These are phyloP conservation scores for Aspergillus quadrilineatus DNA, from an alignment of 2,329 filamentous ascomycete genomes.

Conservation along the genomic window DNA sequence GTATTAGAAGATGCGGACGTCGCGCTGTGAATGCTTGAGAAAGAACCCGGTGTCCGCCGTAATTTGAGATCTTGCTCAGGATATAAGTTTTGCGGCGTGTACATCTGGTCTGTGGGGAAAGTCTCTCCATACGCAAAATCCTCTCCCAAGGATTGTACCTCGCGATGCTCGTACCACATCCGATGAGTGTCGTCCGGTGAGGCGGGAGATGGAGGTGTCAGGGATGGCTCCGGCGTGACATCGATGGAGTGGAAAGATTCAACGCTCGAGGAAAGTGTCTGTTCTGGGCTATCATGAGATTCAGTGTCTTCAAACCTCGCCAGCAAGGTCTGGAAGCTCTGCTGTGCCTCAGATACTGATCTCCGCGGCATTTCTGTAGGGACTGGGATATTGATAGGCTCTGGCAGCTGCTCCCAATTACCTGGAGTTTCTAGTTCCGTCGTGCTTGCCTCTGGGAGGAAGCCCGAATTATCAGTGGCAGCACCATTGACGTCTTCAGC, in stretches of 20 bases:
- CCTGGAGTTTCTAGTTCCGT: constrained; percentile 25
- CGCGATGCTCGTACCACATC: neutral
- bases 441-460: constrained; percentile 26
- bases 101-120: constrained; percentile 18
- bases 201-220: constrained; percentile 22
- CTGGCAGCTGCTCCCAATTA: constrained; percentile 17
- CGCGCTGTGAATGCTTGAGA: constrained; percentile 1
- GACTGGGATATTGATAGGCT: constrained; percentile 13
- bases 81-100: constrained; percentile 2
- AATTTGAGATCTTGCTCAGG: constrained; percentile 10
- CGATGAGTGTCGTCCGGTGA: constrained; percentile 10
- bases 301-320: constrained; percentile 39
- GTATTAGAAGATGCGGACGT: constrained; percentile 30
- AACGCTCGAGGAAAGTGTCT: constrained; percentile 36
- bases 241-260: constrained; percentile 47
- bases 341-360: constrained; percentile 30
- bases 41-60: constrained; percentile 2
- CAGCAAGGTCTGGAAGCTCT: constrained; percentile 38
- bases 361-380: constrained; percentile 17
- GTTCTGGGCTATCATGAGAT: constrained; percentile 27
- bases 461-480: constrained; percentile 32
- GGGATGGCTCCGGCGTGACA: constrained; percentile 20
- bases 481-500: constrained; percentile 36
- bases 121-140: constrained; percentile 4
- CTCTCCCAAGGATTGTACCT: neutral